Base-by-base conservation (phyloP, 371 early-diverging fungal genomes). In the Gilbertella persicaria region DNA sequence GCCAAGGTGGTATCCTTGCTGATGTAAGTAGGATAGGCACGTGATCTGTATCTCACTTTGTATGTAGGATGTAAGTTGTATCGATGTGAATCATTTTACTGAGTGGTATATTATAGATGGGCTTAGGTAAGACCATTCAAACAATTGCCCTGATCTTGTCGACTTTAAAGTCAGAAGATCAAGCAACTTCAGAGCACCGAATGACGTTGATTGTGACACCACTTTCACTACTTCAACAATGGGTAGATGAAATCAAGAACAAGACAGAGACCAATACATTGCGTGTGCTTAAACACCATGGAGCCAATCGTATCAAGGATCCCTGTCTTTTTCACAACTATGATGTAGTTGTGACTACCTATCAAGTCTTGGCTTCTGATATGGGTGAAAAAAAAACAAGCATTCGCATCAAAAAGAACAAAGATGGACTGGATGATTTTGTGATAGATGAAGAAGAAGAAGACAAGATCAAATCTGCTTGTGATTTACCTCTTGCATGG, bases 61-160 rank as follows among this genome's bases (percentile, higher is more conserved):
- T 45, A 4, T 43, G 5, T 59, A 64, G 67, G 65, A 64, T 58
- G 67, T 65, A 65, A 55, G 58, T 28, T 3, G 42, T 5, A 45
- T 14, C 26, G 13, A 54, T 1, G 7, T 8, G n/a, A 38, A 14
- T 12, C 30, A n/a, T 14, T n/a, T 29, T 16, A 39, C 4, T 33
- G 13, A 23, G 8, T 35, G 21, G 3, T 43, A 1, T 17, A 3
- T 3, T 17, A 40, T 37, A 80, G 55, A 88, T 92, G 93, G 96
- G 96, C 0, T 67, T 97, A 39, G 96, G 96, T 21, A 95, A 97
- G 69, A 95, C 97, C 0, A 69, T 95, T 20, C 90, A 94, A 60
- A 84, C 89, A 0, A 90, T 97, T 37, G 84, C 86, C 3, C 71
- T 92, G 20, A 76, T 94, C 8, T 55, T 81, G 1, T 82, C 82